Conservation (phyloP, 805 yeast genomes). For the Yarrowia sp. region DNA sequence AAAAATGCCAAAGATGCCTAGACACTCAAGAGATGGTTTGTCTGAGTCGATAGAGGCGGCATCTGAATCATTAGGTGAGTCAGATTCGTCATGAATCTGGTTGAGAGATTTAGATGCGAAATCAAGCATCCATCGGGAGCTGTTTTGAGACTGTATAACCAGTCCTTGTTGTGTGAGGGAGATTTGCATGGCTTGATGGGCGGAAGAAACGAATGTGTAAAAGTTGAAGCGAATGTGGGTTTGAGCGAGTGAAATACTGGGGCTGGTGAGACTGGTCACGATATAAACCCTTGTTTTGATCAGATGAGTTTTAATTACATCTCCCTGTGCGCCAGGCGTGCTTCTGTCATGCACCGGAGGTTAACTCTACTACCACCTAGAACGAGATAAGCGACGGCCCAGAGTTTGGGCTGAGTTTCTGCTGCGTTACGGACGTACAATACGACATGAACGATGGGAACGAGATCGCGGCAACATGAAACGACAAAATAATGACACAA, state of each 20-base stretch:
- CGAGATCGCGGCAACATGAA: background rate
- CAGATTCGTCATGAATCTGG: background rate
- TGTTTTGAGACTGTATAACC: background rate
- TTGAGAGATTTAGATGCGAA: background rate
- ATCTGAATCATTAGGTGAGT: background rate
- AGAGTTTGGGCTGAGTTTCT: background rate
- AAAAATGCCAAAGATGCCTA: slow-evolving; percentile 11
- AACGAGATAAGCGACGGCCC: slow-evolving; percentile 13
- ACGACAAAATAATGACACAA: no score
- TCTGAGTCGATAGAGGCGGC: background rate
- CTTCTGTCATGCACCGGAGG: background rate
- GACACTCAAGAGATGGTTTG: background rate
- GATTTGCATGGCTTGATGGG: background rate
- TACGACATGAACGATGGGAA: background rate
- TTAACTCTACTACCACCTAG: background rate
- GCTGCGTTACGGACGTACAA: background rate
- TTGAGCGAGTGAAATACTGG: background rate
- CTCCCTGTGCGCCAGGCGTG: slow-evolving; percentile 6
- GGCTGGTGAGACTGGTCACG: background rate
- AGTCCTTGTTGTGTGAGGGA: slow-evolving; percentile 1
- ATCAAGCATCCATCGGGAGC: background rate
- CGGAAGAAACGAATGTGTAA: background rate
- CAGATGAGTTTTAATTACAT: slow-evolving; percentile 22
- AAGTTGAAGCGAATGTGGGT: background rate
- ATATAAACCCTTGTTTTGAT: slow-evolving; percentile 10